Base-by-base conservation (phyloP, 805 yeast species). In the Pichia thaimueangensis region DNA sequence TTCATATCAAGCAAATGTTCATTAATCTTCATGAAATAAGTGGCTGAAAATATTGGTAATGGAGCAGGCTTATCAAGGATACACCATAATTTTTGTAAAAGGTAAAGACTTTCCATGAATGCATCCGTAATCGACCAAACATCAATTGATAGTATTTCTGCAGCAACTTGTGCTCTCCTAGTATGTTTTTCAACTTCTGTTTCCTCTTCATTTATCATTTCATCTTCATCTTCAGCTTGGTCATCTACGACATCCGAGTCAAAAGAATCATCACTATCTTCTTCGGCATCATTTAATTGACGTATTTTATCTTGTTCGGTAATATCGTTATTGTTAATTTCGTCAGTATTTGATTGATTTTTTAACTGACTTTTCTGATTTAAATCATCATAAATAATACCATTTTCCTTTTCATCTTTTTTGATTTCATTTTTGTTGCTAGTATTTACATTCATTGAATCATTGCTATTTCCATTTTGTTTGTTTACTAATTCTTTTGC, bases 121-220 rank as follows among this genome's bases (percentile, higher is more conserved):
- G 95, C 80, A 52, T 89, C 95, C 2, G 96, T 84, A 30, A 93
- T 69, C 2, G 94, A 83, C 96, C 97, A 91, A 8, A 88, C 89
- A 57, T 91, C 97, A 4, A 93, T 86, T 31, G 91, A 78, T 37
- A 93, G 68, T 33, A 93, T 82, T 59, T 93, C 97, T 2, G 96
- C 86, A 6, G 96, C 88, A 52, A 82, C 71, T 43, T 79, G 80
- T 1, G 87, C 80, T 39, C 69, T 53, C 49, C 69, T 56, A 27
- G 62, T 54, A 47, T 63, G 66, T 16, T 48, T 54, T 43, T 64
- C 67, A 6, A 57, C 59, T 11, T 56, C 56, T 2, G 67, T 55
- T 43, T 64, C 68, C 30, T 55, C 60, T n/a, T 48, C 57, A 19
- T 51, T 54, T 11, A 52, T 56, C 8, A 56, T 60, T 10, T 57